A percentile compares a stretch with the other conserved stretches of the same genome.
Evolutionary conservation across 148 eudicot genomes (phyloP).

Genomic region (Arbutus unedo): DNA sequence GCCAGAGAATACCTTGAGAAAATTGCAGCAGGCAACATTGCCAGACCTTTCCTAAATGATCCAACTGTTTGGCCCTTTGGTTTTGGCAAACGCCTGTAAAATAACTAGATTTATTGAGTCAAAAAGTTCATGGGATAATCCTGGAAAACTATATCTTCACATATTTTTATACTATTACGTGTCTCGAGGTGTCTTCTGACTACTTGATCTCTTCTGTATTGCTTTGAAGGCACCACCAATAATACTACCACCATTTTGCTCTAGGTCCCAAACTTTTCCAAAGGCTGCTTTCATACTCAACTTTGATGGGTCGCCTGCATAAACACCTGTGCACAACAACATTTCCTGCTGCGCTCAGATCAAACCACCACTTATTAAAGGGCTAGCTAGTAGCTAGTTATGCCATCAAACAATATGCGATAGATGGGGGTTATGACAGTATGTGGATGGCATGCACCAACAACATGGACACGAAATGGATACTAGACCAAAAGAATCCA

Average conservation of each 20-base stretch:
- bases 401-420: background rate
- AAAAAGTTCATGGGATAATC: constrained; percentile 9
- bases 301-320: constrained; percentile 90
- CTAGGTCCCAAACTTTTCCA: constrained; percentile 80
- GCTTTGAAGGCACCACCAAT: constrained; percentile 71
- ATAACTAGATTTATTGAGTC: constrained; percentile 11
- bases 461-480: background rate
- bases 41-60: constrained; percentile 74
- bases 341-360: background rate
- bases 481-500: background rate
- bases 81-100: constrained; percentile 69
- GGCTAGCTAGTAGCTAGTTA: background rate
- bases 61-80: constrained; percentile 93
- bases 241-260: constrained; percentile 80
- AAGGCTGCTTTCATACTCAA: constrained; percentile 93
- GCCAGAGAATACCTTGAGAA: constrained; percentile 46
- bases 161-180: constrained; percentile 40
- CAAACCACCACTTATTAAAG: constrained; percentile 7
- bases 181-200: constrained; percentile 54
- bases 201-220: constrained; percentile 51
- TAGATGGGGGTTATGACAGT: background rate
- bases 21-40: constrained; percentile 75
- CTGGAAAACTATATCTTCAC: background rate
- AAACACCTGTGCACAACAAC: constrained; percentile 55
- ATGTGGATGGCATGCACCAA: background rate